phyloP scores from a whole-genome alignment of 2,329 filamentous ascomycete genomes.

The Cordyceps farinosa region DNA sequence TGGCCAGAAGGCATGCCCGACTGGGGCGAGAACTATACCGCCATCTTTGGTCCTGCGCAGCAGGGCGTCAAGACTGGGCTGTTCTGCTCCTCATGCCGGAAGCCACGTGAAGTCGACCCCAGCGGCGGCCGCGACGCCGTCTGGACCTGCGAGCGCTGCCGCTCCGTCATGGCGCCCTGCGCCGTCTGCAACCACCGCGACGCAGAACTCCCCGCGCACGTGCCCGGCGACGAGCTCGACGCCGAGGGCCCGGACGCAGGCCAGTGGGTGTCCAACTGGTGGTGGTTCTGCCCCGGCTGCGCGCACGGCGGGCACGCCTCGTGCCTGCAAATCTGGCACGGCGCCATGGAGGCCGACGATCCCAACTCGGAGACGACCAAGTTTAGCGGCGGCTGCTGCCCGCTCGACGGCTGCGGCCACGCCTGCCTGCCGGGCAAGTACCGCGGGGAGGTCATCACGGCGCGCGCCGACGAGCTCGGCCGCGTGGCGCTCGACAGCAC shows the following conservation, averaged over 20 bases:
- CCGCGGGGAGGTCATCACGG: constrained; percentile 44
- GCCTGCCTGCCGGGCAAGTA: constrained; percentile 58
- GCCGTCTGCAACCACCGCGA: constrained; percentile 57
- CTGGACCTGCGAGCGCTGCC: constrained; percentile 58
- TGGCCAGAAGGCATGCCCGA: constrained; percentile 49
- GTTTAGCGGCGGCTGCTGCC: constrained; percentile 56
- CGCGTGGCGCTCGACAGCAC: constrained; percentile 43
- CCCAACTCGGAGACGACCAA: constrained; percentile 24
- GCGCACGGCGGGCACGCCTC: constrained; percentile 60
- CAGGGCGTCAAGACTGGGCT: constrained; percentile 52
- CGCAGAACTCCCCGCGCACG: constrained; percentile 39
- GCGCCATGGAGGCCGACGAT: constrained; percentile 29
- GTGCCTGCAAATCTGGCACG: constrained; percentile 59
- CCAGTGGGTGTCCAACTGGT: constrained; percentile 38
- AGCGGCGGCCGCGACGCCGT: constrained; percentile 42
- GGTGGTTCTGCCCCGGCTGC: constrained; percentile 64
- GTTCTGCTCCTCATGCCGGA: constrained; percentile 53
- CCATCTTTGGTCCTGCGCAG: constrained; percentile 53
- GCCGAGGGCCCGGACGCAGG: constrained; percentile 25
- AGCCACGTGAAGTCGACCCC: constrained; percentile 52
- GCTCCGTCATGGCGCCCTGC: constrained; percentile 50
- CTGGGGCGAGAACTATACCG: constrained; percentile 54
- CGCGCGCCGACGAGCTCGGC: constrained; percentile 50
- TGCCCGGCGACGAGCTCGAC: constrained; percentile 30
- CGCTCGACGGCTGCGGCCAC: constrained; percentile 62